These are phyloP conservation scores for Diaporthe eres DNA, from an alignment of 2,329 filamentous ascomycete genomes.

Conservation along the genomic window DNA sequence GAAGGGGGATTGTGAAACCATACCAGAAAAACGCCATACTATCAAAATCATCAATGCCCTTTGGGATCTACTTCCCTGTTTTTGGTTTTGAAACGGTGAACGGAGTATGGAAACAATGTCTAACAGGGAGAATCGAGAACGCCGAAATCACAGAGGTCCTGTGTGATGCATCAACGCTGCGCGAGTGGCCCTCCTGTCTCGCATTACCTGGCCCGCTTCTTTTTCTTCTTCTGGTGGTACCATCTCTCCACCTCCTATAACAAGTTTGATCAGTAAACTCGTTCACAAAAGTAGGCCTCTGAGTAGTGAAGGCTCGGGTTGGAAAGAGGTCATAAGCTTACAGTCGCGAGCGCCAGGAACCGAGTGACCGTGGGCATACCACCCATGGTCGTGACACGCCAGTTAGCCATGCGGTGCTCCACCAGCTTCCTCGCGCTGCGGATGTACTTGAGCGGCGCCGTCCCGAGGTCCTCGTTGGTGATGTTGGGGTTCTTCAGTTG, in stretches of 20 bases:
- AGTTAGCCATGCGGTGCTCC: constrained; percentile 38
- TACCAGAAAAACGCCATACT: constrained; percentile 22
- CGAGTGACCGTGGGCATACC: constrained; percentile 38
- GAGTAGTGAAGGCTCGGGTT: background rate
- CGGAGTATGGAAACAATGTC: background rate
- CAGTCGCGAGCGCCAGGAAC: constrained; percentile 38
- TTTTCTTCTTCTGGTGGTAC: constrained; percentile 41
- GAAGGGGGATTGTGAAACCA: background rate
- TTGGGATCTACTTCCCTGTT: constrained; percentile 16
- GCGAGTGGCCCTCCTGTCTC: background rate
- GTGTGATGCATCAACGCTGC: background rate
- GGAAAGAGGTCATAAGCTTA: background rate
- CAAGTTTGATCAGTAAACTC: background rate
- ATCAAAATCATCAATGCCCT: constrained; percentile 24
- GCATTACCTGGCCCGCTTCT: constrained; percentile 32
- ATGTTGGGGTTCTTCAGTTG: constrained; percentile 49
- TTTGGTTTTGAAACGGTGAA: constrained; percentile 4
- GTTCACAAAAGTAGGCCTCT: background rate
- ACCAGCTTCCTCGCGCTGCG: constrained; percentile 39
- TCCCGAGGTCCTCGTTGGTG: constrained; percentile 50
- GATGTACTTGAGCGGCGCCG: constrained; percentile 40
- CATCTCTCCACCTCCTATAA: constrained; percentile 40
- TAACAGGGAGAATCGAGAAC: constrained; percentile 5
- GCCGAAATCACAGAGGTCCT: background rate
- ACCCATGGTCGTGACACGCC: constrained; percentile 37